A percentile compares a stretch with the other conserved stretches of the same genome.
These are phyloP conservation scores for Pichia membranifaciens DNA, from an alignment of 805 yeast species.

Conservation along the genomic window DNA sequence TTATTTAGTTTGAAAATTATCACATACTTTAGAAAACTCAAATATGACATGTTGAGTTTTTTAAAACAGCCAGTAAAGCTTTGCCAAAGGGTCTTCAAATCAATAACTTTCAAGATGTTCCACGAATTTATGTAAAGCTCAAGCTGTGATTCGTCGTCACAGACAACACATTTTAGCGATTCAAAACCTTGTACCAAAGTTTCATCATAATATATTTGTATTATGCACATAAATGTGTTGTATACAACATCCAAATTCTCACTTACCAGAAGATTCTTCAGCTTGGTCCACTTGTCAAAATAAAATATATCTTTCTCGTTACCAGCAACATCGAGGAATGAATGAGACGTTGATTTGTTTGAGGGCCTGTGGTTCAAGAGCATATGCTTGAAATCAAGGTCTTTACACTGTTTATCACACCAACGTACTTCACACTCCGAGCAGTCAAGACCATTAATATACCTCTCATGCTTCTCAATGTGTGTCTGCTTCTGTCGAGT, in stretches of 20 bases:
- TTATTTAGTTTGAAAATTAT: constrained; percentile 24
- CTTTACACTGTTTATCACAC: constrained; percentile 28
- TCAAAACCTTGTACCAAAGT: constrained; percentile 16
- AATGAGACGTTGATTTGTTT: constrained; percentile 26
- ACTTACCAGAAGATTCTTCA: constrained; percentile 14
- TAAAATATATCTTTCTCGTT: constrained; percentile 13
- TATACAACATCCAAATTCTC: constrained; percentile 17
- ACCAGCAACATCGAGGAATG: constrained; percentile 12
- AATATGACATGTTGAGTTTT: constrained; percentile 12
- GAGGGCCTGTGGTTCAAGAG: constrained; percentile 26
- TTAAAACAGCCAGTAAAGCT: constrained; percentile 22
- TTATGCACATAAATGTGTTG: constrained; percentile 18
- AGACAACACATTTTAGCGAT: constrained; percentile 13
- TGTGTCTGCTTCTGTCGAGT: constrained; percentile 13
- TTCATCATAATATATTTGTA: constrained; percentile 21
- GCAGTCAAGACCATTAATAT: constrained; percentile 29
- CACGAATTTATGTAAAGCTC: constrained; percentile 12
- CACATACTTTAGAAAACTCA: constrained; percentile 20
- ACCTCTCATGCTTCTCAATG: constrained; percentile 26
- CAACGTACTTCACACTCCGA: constrained; percentile 25
- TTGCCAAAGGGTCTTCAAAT: constrained; percentile 14
- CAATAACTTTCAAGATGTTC: not conserved
- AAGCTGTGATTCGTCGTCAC: constrained; percentile 12
- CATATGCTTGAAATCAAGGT: constrained; percentile 24
- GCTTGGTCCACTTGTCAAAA: constrained; percentile 22